Conservation (phyloP, 768 basidiomycete species). For the Agrocybe pediades region DNA sequence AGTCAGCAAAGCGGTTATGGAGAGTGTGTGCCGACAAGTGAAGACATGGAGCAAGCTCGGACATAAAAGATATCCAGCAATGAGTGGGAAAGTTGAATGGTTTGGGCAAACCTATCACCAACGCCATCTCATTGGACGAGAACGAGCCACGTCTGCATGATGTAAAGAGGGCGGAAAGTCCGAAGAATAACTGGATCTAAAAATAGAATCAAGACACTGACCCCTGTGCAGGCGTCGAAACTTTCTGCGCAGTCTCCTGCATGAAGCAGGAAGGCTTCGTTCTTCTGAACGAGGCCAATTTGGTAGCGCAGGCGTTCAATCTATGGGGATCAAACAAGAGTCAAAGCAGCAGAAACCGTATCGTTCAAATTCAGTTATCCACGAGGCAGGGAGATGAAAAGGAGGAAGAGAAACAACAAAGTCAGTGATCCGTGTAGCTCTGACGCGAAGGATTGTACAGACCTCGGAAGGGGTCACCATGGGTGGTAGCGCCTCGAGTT, state of each 20-base stretch:
- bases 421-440: slow-evolving; percentile 30
- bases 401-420: slow-evolving; percentile 5
- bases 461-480: slow-evolving; percentile 94
- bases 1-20: background rate
- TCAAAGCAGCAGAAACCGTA: background rate
- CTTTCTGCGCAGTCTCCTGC: slow-evolving; percentile 99
- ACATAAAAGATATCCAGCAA: too few relatives aligned
- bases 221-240: slow-evolving; percentile 88
- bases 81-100: too few relatives aligned
- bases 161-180: too few relatives aligned
- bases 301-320: slow-evolving; percentile 85
- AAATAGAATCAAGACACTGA: slow-evolving; percentile 34
- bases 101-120: too few relatives aligned
- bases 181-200: slow-evolving; percentile 4
- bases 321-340: slow-evolving; percentile 31
- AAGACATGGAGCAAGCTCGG: too few relatives aligned
- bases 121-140: too few relatives aligned
- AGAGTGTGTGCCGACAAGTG: too few relatives aligned
- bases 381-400: slow-evolving; percentile 12
- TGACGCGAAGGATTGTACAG: slow-evolving; percentile 16
- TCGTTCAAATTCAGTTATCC: slow-evolving; percentile 5
- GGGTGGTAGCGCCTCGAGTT: slow-evolving; percentile 80
- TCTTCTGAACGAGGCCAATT: slow-evolving; percentile 75
- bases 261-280: slow-evolving; percentile 92
- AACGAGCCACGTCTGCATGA: too few relatives aligned